These are phyloP conservation scores for Coprinellus micaceus DNA, from an alignment of 768 basidiomycete genomes.

Conservation along the genomic window DNA sequence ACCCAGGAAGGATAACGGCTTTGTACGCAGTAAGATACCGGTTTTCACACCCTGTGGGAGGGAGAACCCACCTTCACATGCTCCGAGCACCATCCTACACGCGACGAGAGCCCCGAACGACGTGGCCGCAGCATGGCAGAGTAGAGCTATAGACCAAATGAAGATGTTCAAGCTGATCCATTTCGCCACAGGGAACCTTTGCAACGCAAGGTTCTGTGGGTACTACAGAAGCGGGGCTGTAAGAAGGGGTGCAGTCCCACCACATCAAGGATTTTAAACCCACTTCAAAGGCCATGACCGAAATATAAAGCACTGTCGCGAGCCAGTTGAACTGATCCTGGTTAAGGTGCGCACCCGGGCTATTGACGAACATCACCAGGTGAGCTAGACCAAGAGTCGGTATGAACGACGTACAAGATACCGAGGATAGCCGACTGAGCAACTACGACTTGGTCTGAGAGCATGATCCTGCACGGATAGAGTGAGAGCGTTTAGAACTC, in stretches of 20 bases:
- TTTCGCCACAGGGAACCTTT: slow-evolving; percentile 73
- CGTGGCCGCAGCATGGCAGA: slow-evolving; percentile 65
- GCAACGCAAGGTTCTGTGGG: slow-evolving; percentile 69
- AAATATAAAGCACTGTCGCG: slow-evolving; percentile 70
- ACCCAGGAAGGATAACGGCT: slow-evolving; percentile 60
- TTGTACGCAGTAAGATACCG: background rate
- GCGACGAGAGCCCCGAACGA: slow-evolving; percentile 63
- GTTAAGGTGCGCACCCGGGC: slow-evolving; percentile 56
- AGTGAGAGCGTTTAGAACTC: background rate
- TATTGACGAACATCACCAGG: slow-evolving; percentile 20
- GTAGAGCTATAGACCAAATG: slow-evolving; percentile 60
- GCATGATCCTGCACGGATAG: slow-evolving; percentile 53
- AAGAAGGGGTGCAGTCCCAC: background rate
- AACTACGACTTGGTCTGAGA: slow-evolving; percentile 74
- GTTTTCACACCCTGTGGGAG: background rate
- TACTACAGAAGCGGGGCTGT: slow-evolving; percentile 35
- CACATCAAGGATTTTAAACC: background rate
- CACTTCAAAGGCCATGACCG: slow-evolving; percentile 61
- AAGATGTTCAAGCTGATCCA: slow-evolving; percentile 72
- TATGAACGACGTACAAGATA: slow-evolving; percentile 44
- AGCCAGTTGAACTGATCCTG: slow-evolving; percentile 68
- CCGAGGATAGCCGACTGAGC: slow-evolving; percentile 68
- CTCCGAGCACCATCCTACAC: slow-evolving; percentile 62
- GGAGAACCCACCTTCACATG: slow-evolving; percentile 53
- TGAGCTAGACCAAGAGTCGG: background rate